Evolutionary conservation across 257 asterid genomes (phyloP).

Genomic region (Solanum pinnatisectum): DNA sequence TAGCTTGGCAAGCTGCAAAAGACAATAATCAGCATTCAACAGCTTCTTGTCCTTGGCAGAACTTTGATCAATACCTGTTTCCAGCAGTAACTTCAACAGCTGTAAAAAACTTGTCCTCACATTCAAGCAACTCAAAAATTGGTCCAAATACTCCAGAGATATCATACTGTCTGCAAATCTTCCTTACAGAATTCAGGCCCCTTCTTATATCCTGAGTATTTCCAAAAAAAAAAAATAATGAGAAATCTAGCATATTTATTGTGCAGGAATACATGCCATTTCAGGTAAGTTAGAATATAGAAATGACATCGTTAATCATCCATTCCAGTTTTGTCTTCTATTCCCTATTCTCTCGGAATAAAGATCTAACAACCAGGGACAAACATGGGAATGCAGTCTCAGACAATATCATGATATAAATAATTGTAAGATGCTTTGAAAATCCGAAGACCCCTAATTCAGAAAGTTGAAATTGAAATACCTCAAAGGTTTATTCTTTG

Average conservation of each 20-base stretch:
- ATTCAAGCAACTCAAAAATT: constrained; percentile 78
- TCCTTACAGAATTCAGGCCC: constrained; percentile 81
- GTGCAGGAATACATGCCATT: background rate
- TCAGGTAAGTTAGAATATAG: background rate
- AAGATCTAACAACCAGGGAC: background rate
- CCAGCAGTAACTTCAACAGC: constrained; percentile 99
- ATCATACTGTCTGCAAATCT: constrained; percentile 45
- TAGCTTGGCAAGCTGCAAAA: background rate
- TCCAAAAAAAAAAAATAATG: background rate
- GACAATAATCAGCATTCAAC: background rate
- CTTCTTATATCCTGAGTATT: constrained; percentile 83
- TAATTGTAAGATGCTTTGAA: background rate
- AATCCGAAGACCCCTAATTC: background rate
- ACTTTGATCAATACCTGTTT: constrained; percentile 51
- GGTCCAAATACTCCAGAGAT: constrained; percentile 87
- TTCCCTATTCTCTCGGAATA: background rate
- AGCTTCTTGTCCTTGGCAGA: background rate
- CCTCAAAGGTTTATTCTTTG: background rate
- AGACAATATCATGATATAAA: background rate
- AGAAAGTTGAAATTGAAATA: background rate
- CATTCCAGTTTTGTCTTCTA: background rate
- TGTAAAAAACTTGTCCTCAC: constrained; percentile 86
- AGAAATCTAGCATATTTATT: background rate
- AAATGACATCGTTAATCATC: background rate
- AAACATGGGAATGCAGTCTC: background rate